Evolutionary conservation across 345 rosid genomes (phyloP), one percentile per base, ranked within the genome.

Genomic region (Geranium rotundifolium): DNA sequence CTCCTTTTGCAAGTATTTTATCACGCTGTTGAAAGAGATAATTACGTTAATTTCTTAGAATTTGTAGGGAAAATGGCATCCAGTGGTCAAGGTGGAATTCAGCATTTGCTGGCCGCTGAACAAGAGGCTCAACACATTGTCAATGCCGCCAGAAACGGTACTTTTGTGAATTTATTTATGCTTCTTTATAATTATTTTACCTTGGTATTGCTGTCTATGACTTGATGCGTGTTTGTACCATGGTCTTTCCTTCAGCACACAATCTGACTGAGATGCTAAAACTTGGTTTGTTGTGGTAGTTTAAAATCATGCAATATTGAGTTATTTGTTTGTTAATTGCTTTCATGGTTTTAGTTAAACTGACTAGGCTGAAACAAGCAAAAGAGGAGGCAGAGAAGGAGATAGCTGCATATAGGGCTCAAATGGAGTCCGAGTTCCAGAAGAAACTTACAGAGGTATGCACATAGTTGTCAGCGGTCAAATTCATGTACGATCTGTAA

Each of bases 371-470:
- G 78, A 89, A 83, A 73, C 95, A 89, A 75, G 96, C 98, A 70
- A 89, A 92, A 76, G 96, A 92, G 71, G 98, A 89, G 79, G 98
- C 97, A 54, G 93, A 89, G 62, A 87, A 67, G 76, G 96, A 92
- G 68, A 67, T 83, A 68, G 84, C 91, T 54, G 93, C 77, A 61
- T 79, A 77, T 69, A 84, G 88, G 41, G 80, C 95, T 59, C 93
- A 82, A 58, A 67, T 84, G 80, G 98, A 89, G 74, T 79, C 75
- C 60, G 85, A 86, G 56, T 92, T 82, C 75, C 97, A 85, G 80
- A 89, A 77, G 76, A 92, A 89, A 73, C 75, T 87, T 63, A 77
- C 88, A 3, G 90, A 85, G 89, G 98, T 91, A 68, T 71, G 69
- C 9, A 9, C 31, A 5, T 16, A 17, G 4, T 54, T 7, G 57